Base-by-base conservation (phyloP, 148 eudicot genomes). In the Limonium bicolor region DNA sequence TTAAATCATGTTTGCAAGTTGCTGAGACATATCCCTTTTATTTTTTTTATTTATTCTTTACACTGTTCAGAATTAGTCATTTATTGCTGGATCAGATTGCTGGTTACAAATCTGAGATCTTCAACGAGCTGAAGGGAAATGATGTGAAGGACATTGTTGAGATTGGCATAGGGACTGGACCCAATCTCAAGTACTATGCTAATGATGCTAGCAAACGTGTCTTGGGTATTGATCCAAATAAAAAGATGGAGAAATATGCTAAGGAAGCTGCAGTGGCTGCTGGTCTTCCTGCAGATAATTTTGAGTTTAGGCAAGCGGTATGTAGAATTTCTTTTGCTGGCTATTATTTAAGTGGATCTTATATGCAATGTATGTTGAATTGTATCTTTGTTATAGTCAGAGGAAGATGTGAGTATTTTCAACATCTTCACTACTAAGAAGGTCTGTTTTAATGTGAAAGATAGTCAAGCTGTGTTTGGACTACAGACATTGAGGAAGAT, bases 171-270 rank as follows among this genome's bases (percentile, higher is more conserved):
- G 96, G 96, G 8, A 67, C 90, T 3, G 96, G 96, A 25, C 94
- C 96, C 20, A 87, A 87, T 58, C 73, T 87, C 28, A 82, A 71
- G 49, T 87, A 78, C 47, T 87, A 87, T 49, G 81, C 83, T 0
- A 36, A 55, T 39, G 58, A 59, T 26, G 34, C 42, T 10, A 68
- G 46, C 27, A 51, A 67, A n/a, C 43, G 11, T 38, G 73, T 87
- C 24, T 28, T 64, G 56, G 90, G 90, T 22, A 60, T 77, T 14
- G 96, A 87, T 59, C 96, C 96, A 7, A 82, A 71, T 35, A 50
- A 22, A 39, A 87, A 82, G 61, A 78, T 87, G 96, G 86, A 87
- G 62, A 82, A 82, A 52, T 87, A 87, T 52, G 94, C 94, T 5
- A 66, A 33, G 47, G 66, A 45, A 46, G 76, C 96, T 12, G 96